Base-by-base conservation (phyloP, 768 basidiomycete genomes). In the Pleurotus djamor region DNA sequence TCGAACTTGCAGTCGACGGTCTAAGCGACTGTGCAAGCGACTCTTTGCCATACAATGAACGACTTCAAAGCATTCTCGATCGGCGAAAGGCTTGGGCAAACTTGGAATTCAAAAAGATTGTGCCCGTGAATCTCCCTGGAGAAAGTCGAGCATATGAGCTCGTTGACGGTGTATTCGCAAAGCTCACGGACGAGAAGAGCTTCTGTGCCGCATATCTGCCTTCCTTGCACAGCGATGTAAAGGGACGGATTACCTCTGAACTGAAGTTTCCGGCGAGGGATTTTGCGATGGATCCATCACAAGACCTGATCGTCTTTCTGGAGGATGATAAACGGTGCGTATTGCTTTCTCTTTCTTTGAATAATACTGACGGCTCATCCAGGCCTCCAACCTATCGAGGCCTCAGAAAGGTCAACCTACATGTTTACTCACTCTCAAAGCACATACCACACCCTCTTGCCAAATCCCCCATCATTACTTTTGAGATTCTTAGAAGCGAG, bases 281-380 rank as follows among this genome's bases (percentile, higher is more conserved):
- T 64, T 85, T 87, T 60, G 84, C 83, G 0, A 80, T 87, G n/a
- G 86, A 88, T 63, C 85, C 87, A 0, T 78, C 82, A 4, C 87
- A 88, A 66, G 84, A 88, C 62, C 64, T 88, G 48, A 71, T 87
- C 38, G 76, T 80, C 6, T 66, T 83, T 13, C 68, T 84, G 13
- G 64, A 68, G 56, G 65, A 66, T 28, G 66, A 67, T 33, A 66
- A 61, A 3, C 47, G 55, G 65, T 68, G 52, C 12, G 66, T 62
- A 37, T 49, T 13, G 45, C 21, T 28, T 28, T 48, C 28, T 59
- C 37, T 38, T 8, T 32, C 8, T 28, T 21, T 34, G 35, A 50
- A 45, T 57, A 14, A 50, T 2, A 17, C 48, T 48, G 5, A 28
- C 32, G 13, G n/a, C 10, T 45, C 28, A n/a, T 33, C 21, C 50